Evolutionary conservation across 768 basidiomycete genomes (phyloP).

Genomic region (Neoboletus brunneissimus): DNA sequence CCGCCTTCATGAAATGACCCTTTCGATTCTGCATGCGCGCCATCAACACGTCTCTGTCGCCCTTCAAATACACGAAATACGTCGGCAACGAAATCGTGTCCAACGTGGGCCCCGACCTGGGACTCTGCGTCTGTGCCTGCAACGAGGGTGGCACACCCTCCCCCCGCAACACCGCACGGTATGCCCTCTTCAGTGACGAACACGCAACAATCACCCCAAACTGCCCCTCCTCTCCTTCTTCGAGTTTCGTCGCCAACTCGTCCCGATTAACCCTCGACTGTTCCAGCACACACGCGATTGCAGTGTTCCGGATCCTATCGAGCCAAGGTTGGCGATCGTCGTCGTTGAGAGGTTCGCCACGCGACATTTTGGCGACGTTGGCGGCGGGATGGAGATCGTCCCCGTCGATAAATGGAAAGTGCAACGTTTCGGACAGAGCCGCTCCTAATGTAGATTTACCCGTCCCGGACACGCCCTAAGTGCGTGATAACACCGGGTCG

Average conservation of each 20-base stretch:
- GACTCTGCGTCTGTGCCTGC: background rate
- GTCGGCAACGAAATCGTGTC: slow-evolving; percentile 43
- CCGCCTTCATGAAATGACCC: slow-evolving; percentile 82
- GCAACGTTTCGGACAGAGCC: slow-evolving; percentile 56
- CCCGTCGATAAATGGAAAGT: slow-evolving; percentile 82
- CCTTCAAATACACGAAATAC: slow-evolving; percentile 79
- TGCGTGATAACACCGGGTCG: background rate
- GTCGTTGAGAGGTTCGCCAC: slow-evolving; percentile 73
- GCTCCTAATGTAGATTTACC: slow-evolving; percentile 71
- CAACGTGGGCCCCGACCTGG: background rate
- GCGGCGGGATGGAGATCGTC: slow-evolving; percentile 80
- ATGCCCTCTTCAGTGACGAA: slow-evolving; percentile 77
- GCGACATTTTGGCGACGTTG: slow-evolving; percentile 87
- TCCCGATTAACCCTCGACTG: background rate
- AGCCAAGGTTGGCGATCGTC: slow-evolving; percentile 88
- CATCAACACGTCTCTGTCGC: slow-evolving; percentile 49
- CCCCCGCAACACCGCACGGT: slow-evolving; percentile 78
- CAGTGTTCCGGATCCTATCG: slow-evolving; percentile 61
- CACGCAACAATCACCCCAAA: slow-evolving; percentile 79
- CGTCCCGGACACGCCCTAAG: slow-evolving; percentile 69
- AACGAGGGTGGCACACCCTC: background rate
- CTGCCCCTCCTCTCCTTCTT: background rate
- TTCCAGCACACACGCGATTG: slow-evolving; percentile 32
- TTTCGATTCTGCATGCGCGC: slow-evolving; percentile 61
- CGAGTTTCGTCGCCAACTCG: background rate